phyloP scores from a whole-genome alignment of 371 early-diverging fungal species.

The Syncephalis plumigaleata region DNA sequence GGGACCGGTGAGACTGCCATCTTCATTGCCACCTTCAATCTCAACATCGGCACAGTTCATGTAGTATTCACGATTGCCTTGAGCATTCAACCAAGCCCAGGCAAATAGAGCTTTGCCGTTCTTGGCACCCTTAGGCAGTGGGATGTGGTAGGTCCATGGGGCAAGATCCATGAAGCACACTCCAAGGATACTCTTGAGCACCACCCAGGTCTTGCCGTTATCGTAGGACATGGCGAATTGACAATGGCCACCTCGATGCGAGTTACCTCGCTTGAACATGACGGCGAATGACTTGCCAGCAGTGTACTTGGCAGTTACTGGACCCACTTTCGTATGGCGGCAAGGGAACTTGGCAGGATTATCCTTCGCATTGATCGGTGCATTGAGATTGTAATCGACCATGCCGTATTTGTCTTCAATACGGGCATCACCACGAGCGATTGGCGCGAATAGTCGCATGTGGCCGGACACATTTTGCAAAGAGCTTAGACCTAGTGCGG shows the following conservation, averaged over 20 bases:
- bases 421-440: no score
- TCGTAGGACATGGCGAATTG: conserved; percentile 48
- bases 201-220: conserved; percentile 35
- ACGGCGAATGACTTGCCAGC: conserved; percentile 12
- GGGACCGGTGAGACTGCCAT: conserved; percentile 3
- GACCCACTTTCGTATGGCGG: conserved; percentile 3
- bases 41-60: conserved; percentile 51
- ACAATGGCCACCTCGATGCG: conserved; percentile 44
- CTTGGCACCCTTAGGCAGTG: conserved; percentile 31
- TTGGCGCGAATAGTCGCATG: no score
- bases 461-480: no score
- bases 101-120: conserved; percentile 18
- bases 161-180: conserved; percentile 10
- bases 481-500: no score
- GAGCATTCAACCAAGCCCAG: conserved; percentile 49
- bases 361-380: no score
- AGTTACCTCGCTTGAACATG: conserved; percentile 6
- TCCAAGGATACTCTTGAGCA: conserved; percentile 28
- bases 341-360: conserved; percentile 3
- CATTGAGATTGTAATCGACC: no score
- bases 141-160: conserved; percentile 13
- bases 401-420: no score
- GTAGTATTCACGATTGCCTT: conserved; percentile 43
- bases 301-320: conserved; percentile 6
- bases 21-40: conserved; percentile 10